Base-by-base conservation (phyloP, 345 rosid species). In the Eutrema heterophyllum region DNA sequence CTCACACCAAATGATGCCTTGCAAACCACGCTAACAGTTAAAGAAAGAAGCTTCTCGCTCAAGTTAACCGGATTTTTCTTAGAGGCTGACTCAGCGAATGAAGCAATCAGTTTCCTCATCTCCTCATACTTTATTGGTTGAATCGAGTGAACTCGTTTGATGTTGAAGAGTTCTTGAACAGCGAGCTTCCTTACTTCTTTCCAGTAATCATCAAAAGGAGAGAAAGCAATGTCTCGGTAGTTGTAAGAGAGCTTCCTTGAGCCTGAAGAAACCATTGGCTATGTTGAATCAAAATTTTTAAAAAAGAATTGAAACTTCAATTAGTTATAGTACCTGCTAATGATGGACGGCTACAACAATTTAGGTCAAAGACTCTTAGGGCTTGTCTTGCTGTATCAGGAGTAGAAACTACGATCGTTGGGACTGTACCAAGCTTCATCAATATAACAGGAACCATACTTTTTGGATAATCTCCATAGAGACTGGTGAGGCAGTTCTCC, bases 1-100 rank as follows among this genome's bases (percentile, higher is more conserved):
- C 62, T 82, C 72, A 77, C 75, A n/a, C 89, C 84, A 27, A 87
- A 87, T 0, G 82, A 76, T 44, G 81, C 16, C 26, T 75, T 77
- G 45, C 84, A 83, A 35, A 74, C 68, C 3, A 81, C 43, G 10
- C 70, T 67, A 10, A 51, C 71, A 0, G 86, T 71, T 13, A 80
- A 74, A 6, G 71, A 15, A 57, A 78, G 67, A 61, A 76, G 57
- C 36, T 36, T 72, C 30, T 71, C 52, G 44, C 72, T 78, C 59
- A 82, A 33, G 72, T 85, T 70, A 6, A 84, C 51, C 0, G 62
- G 59, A 16, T 65, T 36, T 2, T 56, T 59, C 33, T 15, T 6
- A 41, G 43, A 26, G 8, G 68, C 70, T 10, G 75, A 72, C 35
- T 69, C 55, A 0, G 77, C 21, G 9, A 86, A 65, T 36, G 77